Base-by-base conservation (phyloP, 1,284 basidiomycete genomes). In the Violaceomyces palustris region DNA sequence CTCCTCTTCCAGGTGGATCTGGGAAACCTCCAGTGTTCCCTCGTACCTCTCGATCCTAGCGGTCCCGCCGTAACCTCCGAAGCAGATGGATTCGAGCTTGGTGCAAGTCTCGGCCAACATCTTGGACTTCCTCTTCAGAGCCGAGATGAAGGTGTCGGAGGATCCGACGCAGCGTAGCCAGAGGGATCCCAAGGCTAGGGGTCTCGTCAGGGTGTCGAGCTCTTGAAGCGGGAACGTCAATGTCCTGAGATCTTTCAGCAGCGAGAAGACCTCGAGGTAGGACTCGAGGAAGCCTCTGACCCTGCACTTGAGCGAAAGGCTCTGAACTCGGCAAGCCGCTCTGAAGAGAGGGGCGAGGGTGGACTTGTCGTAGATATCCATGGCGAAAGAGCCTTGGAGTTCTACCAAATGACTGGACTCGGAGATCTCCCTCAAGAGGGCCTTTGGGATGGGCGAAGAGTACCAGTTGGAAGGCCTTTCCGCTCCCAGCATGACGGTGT, bases 141-240 rank as follows among this genome's bases (percentile, higher is more conserved):
- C n/a, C 14, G 37, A n/a, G 6, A 46, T 33, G n/a, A 46, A 46
- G 2, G 44, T 35, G 34, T 24, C 34, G 21, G 34, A 14, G 19
- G 5, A 15, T 4, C 34, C 21, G 23, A 4, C 3, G 21, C 14
- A 24, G 7, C 33, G 35, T 33, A 35, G 28, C 4, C 29, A 30
- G 11, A 40, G 15, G 6, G 37, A 31, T 14, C 24, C 22, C 1
- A 24, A 28, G 11, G 23, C 36, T 10, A 23, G 44, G 15, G 10
- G 19, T 18, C n/a, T 29, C 31, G 25, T 31, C 4, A 39, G 21
- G n/a, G 40, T 24, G 33, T 39, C 37, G 15, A 46, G 31, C 22
- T 46, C 37, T n/a, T 46, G 44, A 9, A 46, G 23, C 15, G 44
- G 44, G 28, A 46, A 26, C 19, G 29, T 26, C 11, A 46, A 22